Percentiles rank a stretch among this genome's conserved stretches.
Evolutionary conservation across 2,329 filamentous ascomycete species (phyloP).

Genomic region (Metarhizium sp.): DNA sequence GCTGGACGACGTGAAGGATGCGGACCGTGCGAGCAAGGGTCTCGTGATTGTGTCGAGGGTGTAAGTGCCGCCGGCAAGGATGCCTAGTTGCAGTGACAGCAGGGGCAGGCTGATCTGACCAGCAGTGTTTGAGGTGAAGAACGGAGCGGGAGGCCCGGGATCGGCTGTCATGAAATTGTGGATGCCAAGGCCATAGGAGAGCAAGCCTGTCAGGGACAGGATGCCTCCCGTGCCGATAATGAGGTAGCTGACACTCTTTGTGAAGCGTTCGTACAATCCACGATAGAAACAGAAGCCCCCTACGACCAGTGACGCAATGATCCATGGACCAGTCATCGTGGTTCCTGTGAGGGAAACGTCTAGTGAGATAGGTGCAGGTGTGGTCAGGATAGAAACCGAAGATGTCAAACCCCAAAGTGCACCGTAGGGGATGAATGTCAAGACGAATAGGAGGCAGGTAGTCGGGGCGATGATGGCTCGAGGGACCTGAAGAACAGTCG

Average conservation of each 20-base stretch:
- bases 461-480: constrained; percentile 41
- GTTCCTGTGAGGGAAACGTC: constrained; percentile 30
- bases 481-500: constrained; percentile 32
- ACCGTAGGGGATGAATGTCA: constrained; percentile 34
- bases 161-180: constrained; percentile 21
- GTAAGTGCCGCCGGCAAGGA: constrained; percentile 34
- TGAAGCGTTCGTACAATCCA: constrained; percentile 21
- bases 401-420: constrained; percentile 37
- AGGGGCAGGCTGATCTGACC: constrained; percentile 26
- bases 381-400: constrained; percentile 38
- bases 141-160: constrained; percentile 10
- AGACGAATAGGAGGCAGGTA: constrained; percentile 33
- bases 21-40: constrained; percentile 36
- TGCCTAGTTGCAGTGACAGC: constrained; percentile 35
- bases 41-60: constrained; percentile 30
- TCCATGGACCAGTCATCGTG: constrained; percentile 34
- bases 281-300: constrained; percentile 23
- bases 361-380: constrained; percentile 32
- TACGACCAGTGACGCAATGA: constrained; percentile 27
- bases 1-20: constrained; percentile 38
- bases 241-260: constrained; percentile 20
- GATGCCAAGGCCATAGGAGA: constrained; percentile 33
- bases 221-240: constrained; percentile 26
- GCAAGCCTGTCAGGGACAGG: constrained; percentile 30
- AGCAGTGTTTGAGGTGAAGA: constrained; percentile 18